Base-by-base conservation (phyloP, 805 yeast species). In the Kazachstania viticola region DNA sequence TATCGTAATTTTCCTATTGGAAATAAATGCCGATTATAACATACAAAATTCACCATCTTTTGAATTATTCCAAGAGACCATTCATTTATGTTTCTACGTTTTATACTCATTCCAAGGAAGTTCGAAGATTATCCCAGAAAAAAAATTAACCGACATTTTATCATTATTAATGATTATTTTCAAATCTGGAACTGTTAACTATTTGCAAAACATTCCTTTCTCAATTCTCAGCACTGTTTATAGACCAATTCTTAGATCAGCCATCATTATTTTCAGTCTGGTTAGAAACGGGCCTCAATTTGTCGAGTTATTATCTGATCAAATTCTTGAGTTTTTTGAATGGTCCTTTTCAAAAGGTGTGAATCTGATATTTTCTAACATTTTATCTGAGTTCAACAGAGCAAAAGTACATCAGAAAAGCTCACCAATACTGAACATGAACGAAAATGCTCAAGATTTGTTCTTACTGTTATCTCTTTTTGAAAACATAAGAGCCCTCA, bases 331-430 rank as follows among this genome's bases (percentile, higher is more conserved):
- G 37, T 66, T 77, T 25, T 75, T 82, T 46, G 79, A 72, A 30
- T 53, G 69, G 25, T 70, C 81, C 9, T 66, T 80, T 18, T 71
- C 82, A 6, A 71, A 67, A 41, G 83, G 91, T 1, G 65, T 79
- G n/a, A 69, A 68, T 25, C 60, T 70, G 2, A 54, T 80, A 17
- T 63, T 78, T 34, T 64, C 70, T 7, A 69, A 74, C 17, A 63
- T 79, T 14, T 79, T 76, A 41, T 64, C 72, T 27, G 74, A 70
- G 27, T 48, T 44, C 29, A n/a, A 23, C 14, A 54, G 38, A 4
- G 50, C 65, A 27, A 46, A 67, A 28, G 48, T 62, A 14, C 56
- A 48, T 35, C 55, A 49, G 9, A 59, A 58, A 26, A 51, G 54
- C 19, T 16, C 23, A 4, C 52, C 55, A 14, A 48, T 63, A 8